A percentile compares a stretch with the other conserved stretches of the same genome.
These are phyloP conservation scores for Irpex rosettiformis DNA, from an alignment of 1,284 basidiomycete species.

Conservation along the genomic window DNA sequence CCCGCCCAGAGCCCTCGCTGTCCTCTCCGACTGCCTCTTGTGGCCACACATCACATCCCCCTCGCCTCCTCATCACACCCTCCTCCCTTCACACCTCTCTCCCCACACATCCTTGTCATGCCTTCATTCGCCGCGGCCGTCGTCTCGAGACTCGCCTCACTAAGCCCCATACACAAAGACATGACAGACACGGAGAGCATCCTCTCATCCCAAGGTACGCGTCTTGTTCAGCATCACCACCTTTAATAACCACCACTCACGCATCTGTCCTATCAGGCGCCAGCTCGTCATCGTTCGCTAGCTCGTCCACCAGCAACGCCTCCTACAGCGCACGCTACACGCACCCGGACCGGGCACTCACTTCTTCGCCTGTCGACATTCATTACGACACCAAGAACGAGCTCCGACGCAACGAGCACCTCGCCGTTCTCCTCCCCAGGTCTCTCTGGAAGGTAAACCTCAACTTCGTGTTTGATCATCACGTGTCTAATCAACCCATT, in stretches of 20 bases:
- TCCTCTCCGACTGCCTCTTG: background rate
- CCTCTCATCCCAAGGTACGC: slow-evolving; percentile 28
- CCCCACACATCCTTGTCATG: slow-evolving; percentile 16
- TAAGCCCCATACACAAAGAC: slow-evolving; percentile 18
- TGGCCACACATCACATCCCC: background rate
- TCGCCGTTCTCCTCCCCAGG: slow-evolving; percentile 69
- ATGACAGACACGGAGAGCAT: slow-evolving; percentile 22
- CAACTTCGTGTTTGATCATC: slow-evolving; percentile 13
- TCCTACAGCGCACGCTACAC: slow-evolving; percentile 24
- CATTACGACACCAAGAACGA: background rate
- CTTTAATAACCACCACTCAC: slow-evolving; percentile 11
- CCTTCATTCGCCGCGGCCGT: slow-evolving; percentile 19
- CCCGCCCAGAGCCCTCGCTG: background rate
- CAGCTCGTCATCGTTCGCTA: slow-evolving; percentile 17
- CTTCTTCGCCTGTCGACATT: slow-evolving; percentile 12
- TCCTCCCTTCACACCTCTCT: background rate
- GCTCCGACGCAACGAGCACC: slow-evolving; percentile 55
- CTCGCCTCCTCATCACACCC: background rate
- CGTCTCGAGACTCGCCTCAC: slow-evolving; percentile 21
- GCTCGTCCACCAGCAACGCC: slow-evolving; percentile 17
- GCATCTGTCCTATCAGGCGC: slow-evolving; percentile 4
- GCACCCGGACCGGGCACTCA: slow-evolving; percentile 19
- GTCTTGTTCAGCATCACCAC: background rate
- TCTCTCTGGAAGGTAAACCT: slow-evolving; percentile 66
- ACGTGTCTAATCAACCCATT: slow-evolving; percentile 22